Conservation (phyloP, 1,284 basidiomycete genomes). For the Agaricales sp. region DNA sequence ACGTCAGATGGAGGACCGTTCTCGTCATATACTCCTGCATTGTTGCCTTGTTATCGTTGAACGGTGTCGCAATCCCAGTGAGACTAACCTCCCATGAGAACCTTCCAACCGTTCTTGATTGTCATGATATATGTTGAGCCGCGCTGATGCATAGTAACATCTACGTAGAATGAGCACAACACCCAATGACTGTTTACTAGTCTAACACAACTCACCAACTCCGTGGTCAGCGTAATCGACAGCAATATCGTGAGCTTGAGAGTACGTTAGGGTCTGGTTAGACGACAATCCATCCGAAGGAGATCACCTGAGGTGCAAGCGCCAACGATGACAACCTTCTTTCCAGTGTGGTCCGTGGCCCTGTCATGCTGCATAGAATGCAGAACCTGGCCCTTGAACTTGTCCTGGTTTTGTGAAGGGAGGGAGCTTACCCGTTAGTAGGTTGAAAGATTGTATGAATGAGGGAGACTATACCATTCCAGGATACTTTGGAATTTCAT, state of each 20-base stretch:
- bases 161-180: neutral
- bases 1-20: conserved; percentile 34
- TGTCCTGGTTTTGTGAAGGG: conserved; percentile 23
- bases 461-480: conserved; percentile 11
- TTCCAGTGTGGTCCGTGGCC: conserved; percentile 31
- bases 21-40: conserved; percentile 39
- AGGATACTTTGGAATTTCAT: conserved; percentile 32
- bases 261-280: neutral
- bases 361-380: conserved; percentile 33
- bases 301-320: conserved; percentile 35
- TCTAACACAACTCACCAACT: conserved; percentile 9
- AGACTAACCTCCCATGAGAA: conserved; percentile 13
- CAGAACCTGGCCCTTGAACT: conserved; percentile 32
- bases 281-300: neutral
- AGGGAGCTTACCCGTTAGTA: too few relatives aligned
- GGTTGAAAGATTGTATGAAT: neutral
- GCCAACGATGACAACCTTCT: conserved; percentile 40
- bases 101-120: neutral
- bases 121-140: conserved; percentile 26
- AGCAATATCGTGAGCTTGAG: conserved; percentile 12
- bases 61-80: too few relatives aligned
- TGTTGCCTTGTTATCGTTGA: neutral
- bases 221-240: conserved; percentile 12
- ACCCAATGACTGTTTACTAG: neutral
- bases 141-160: conserved; percentile 26